These are phyloP conservation scores for Acer campestre DNA, from an alignment of 345 rosid species.

Conservation along the genomic window DNA sequence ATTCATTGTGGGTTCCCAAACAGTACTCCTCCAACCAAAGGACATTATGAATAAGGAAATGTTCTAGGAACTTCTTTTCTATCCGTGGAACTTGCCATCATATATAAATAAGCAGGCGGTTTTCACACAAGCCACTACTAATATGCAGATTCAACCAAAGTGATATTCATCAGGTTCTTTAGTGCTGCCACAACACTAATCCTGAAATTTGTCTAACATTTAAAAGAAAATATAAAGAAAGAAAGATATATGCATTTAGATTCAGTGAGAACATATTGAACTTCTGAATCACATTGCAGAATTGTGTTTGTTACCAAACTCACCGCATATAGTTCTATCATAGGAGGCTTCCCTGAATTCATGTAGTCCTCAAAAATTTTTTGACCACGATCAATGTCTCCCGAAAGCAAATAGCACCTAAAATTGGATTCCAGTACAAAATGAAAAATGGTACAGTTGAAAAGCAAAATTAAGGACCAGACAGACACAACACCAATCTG, in stretches of 20 bases:
- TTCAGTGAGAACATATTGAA: not conserved
- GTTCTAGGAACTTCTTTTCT: not conserved
- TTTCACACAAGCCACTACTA: conserved; percentile 1
- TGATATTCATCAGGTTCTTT: not conserved
- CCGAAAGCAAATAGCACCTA: conserved; percentile 83
- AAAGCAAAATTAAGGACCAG: conserved; percentile 11
- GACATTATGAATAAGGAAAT: not conserved
- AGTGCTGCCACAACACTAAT: not conserved
- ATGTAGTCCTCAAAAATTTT: conserved; percentile 61
- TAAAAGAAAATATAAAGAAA: not conserved
- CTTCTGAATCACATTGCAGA: not conserved
- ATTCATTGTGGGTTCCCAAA: not conserved
- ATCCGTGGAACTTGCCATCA: not conserved
- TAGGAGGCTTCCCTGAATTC: conserved; percentile 49
- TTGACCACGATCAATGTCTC: conserved; percentile 73
- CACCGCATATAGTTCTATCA: conserved; percentile 69
- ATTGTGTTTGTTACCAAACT: conserved; percentile 23
- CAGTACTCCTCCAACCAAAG: not conserved
- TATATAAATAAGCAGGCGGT: not conserved
- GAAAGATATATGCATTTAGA: not conserved
- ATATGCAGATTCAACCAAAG: conserved; percentile 3
- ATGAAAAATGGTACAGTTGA: conserved; percentile 3
- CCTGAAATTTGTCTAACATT: not conserved
- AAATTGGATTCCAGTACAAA: conserved; percentile 3
- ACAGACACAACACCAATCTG: not conserved